These are phyloP conservation scores for Capsicum chinense DNA, from an alignment of 257 asterid genomes.

Conservation along the genomic window DNA sequence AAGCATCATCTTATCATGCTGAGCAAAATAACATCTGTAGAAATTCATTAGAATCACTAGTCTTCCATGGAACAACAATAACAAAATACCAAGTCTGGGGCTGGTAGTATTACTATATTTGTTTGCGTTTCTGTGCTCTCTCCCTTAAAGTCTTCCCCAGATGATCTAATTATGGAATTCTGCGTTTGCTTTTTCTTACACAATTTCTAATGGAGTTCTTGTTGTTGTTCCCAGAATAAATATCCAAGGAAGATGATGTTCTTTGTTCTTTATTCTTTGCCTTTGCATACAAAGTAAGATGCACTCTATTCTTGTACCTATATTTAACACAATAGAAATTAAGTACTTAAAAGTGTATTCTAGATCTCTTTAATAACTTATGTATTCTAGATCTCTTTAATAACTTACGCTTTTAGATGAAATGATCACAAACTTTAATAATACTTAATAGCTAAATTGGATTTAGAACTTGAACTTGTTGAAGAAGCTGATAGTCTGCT, in stretches of 20 bases:
- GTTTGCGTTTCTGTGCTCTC: conserved; percentile 50
- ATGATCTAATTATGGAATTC: conserved; percentile 24
- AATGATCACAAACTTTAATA: neutral
- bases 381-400: conserved; percentile 11
- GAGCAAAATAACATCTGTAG: conserved; percentile 71
- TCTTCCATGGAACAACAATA: neutral
- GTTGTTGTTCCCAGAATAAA: neutral
- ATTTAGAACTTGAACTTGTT: conserved; percentile 43
- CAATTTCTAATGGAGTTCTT: conserved; percentile 5
- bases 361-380: conserved; percentile 18
- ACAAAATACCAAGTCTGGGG: conserved; percentile 20
- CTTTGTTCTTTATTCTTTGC: neutral
- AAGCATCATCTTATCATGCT: conserved; percentile 91
- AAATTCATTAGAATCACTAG: conserved; percentile 33
- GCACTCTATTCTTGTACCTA: conserved; percentile 35
- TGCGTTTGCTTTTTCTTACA: conserved; percentile 33
- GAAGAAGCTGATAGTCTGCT: conserved; percentile 29
- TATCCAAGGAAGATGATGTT: neutral
- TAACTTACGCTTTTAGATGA: neutral
- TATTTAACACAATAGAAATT: neutral
- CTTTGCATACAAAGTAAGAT: conserved; percentile 25
- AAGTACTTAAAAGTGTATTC: neutral
- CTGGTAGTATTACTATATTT: conserved; percentile 29
- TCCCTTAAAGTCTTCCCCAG: conserved; percentile 84
- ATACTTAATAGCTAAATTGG: conserved; percentile 49